Base-by-base conservation (phyloP, 176 grass and related monocot genomes). In the Musa troglodytarum region DNA sequence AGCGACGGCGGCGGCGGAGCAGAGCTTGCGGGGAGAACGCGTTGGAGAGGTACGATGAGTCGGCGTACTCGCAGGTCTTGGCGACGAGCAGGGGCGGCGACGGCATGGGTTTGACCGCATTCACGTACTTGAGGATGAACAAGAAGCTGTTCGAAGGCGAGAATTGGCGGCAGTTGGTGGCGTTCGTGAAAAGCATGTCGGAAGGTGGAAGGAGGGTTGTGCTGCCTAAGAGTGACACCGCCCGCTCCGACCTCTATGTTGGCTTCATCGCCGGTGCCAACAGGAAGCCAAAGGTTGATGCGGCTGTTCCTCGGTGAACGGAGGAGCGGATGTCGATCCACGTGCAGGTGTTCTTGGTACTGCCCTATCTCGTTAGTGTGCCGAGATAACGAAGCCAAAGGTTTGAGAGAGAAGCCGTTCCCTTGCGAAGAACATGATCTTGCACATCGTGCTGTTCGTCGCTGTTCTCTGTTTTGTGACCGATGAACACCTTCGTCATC, bases 11-110 rank as follows among this genome's bases (percentile, higher is more conserved):
- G 34, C 23, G 1, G 88, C 86, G 67, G 88, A 20, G 88, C 71
- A 54, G 86, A 90, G 80, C 82, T 98, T 54, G 90, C 90, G 94
- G 94, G 15, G 94, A 98, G 88, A 98, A 98, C 77, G 90, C 94
- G 69, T 79, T 98, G 26, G 86, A 93, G 80, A 75, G 94, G 68
- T 98, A 98, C 83, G 94, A 98, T 70, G 94, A 89, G n/a, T 17
- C 64, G 8, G 94, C 94, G 63, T 93, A 91, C 72, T 63, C 77
- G 13, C 90, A 91, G 86, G 86, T 98, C 62, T 22, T 80, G 63
- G 76, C 77, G 8, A 93, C 88, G 7, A 80, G 80, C 54, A 63
- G 66, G 51, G 70, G 49, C 19, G 86, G 80, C 14, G 72, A 71
- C 11, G 77, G 77, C 70, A 69, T 77, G 0, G 88, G 84, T 52